Percentiles rank a stretch among this genome's conserved stretches.
Evolutionary conservation across 176 grass and related monocot genomes (phyloP).

Genomic region (Tillandsia fasciculata): DNA sequence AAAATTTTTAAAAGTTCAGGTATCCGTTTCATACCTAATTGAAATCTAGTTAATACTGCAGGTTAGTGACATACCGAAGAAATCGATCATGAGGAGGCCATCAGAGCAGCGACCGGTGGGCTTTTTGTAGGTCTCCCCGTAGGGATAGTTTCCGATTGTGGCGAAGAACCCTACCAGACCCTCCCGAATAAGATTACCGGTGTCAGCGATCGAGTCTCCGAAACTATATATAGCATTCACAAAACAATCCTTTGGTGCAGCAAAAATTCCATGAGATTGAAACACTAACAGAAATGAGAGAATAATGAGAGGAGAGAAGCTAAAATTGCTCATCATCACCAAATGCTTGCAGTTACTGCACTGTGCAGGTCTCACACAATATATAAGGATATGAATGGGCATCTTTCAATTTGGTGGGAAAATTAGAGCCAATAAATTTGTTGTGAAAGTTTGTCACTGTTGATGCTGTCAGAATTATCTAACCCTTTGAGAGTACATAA

Average conservation of each 20-base stretch:
- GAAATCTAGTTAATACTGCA: too few species aligned
- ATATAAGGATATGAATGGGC: not conserved
- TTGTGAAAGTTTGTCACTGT: not conserved
- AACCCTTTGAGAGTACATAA: too few species aligned
- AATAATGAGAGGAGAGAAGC: not conserved
- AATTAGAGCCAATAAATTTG: not conserved
- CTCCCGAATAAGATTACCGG: slow-evolving; percentile 64
- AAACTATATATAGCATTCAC: slow-evolving; percentile 87
- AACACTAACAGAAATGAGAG: not conserved
- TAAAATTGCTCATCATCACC: not conserved
- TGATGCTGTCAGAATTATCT: not conserved
- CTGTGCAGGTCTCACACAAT: not conserved
- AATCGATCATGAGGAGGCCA: slow-evolving; percentile 92
- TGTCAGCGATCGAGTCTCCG: slow-evolving; percentile 90
- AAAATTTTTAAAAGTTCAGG: too few species aligned
- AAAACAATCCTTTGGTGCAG: slow-evolving; percentile 35
- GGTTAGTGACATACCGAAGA: slow-evolving; percentile 37
- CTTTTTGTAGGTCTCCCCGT: slow-evolving; percentile 50
- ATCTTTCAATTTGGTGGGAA: not conserved
- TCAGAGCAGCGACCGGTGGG: slow-evolving; percentile 92
- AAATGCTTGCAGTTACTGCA: not conserved
- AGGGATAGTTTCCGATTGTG: slow-evolving; percentile 68
- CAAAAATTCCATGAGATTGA: not conserved
- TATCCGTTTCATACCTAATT: too few species aligned
- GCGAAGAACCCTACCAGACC: slow-evolving; percentile 60